Conservation (phyloP, 2,329 filamentous ascomycete genomes). For the Colletotrichum euphorbiae region DNA sequence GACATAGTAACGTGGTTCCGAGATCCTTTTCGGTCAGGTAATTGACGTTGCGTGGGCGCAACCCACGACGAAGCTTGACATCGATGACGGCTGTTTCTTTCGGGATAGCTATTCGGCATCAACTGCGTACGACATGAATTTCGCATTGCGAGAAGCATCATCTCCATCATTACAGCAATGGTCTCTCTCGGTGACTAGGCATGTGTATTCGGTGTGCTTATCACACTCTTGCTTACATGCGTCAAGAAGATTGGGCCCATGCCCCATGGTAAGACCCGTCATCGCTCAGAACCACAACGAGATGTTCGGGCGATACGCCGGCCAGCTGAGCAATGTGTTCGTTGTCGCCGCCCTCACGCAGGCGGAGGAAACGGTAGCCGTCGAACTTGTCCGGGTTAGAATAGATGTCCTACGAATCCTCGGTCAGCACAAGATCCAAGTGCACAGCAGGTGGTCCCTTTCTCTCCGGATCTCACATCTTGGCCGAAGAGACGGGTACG, state of each 20-base stretch:
- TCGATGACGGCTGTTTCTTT: neutral
- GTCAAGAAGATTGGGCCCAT: too few relatives aligned
- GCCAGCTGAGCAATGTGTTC: constrained; percentile 52
- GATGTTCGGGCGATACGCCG: constrained; percentile 50
- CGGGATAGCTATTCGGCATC: neutral
- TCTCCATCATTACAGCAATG: too few relatives aligned
- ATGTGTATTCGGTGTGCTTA: too few relatives aligned
- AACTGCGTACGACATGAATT: too few relatives aligned
- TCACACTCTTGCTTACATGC: too few relatives aligned
- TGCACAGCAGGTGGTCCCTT: too few relatives aligned
- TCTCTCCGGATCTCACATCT: constrained; percentile 16
- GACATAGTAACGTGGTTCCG: too few relatives aligned
- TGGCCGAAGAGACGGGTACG: constrained; percentile 9
- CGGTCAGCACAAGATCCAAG: rapidly evolving
- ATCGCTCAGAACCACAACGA: constrained; percentile 22
- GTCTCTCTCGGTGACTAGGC: too few relatives aligned
- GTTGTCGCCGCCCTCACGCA: constrained; percentile 23
- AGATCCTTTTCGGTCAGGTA: neutral
- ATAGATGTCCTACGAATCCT: constrained; percentile 9
- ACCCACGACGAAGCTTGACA: neutral
- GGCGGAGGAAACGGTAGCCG: constrained; percentile 20
- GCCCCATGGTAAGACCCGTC: too few relatives aligned
- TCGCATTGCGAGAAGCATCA: neutral
- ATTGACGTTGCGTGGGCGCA: neutral
- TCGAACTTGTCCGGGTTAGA: constrained; percentile 12